Evolutionary conservation across 2,329 filamentous ascomycete genomes (phyloP).

Genomic region (Stagonosporopsis tanaceti): DNA sequence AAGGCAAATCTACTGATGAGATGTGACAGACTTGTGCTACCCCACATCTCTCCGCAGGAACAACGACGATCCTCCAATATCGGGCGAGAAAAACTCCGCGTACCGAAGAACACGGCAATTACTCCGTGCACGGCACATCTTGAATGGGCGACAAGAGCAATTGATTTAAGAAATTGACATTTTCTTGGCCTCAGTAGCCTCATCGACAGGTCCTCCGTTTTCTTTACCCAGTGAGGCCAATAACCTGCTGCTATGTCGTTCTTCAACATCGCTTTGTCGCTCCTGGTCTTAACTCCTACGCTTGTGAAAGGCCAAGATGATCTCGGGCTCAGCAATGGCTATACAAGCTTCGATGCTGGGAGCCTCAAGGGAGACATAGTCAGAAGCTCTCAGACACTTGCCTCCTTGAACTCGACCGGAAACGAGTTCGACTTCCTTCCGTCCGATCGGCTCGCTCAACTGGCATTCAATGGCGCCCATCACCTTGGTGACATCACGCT

Average conservation of each 20-base stretch:
- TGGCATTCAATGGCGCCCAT: slow-evolving; percentile 63
- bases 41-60: slow-evolving; percentile 4
- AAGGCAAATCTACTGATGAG: not conserved
- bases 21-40: not conserved
- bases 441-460: slow-evolving; percentile 57
- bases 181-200: not conserved
- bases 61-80: slow-evolving; percentile 1
- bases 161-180: not conserved
- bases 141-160: not conserved
- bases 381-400: slow-evolving; percentile 32
- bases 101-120: slow-evolving; percentile 9
- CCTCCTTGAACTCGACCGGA: slow-evolving; percentile 30
- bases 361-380: slow-evolving; percentile 28
- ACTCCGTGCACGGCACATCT: slow-evolving; percentile 3
- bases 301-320: slow-evolving; percentile 25
- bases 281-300: slow-evolving; percentile 4
- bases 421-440: slow-evolving; percentile 64
- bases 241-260: not conserved
- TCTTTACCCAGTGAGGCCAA: not conserved
- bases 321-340: slow-evolving; percentile 31
- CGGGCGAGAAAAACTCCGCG: slow-evolving; percentile 5
- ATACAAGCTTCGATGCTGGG: slow-evolving; percentile 22
- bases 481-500: slow-evolving; percentile 67
- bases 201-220: not conserved
- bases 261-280: slow-evolving; percentile 3